A percentile compares a stretch with the other conserved stretches of the same genome.
Evolutionary conservation across 345 rosid genomes (phyloP).

Genomic region (Triadica sebifera): DNA sequence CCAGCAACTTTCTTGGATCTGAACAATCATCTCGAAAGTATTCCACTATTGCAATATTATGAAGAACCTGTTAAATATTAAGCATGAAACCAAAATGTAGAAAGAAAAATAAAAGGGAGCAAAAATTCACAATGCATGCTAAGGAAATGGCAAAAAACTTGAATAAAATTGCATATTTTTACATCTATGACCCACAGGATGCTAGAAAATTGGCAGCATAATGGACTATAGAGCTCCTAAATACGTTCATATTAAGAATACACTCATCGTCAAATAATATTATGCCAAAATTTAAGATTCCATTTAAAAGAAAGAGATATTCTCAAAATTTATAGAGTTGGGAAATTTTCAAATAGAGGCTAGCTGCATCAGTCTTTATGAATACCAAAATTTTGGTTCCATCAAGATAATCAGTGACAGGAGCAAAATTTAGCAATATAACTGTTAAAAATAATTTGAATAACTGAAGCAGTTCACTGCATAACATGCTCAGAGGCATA

Average conservation of each 20-base stretch:
- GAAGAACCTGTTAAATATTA: constrained; percentile 57
- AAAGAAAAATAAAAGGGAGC: not conserved
- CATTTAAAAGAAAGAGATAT: not conserved
- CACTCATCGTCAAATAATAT: not conserved
- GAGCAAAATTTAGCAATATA: not conserved
- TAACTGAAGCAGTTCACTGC: not conserved
- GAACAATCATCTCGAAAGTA: constrained; percentile 71
- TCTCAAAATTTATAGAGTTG: not conserved
- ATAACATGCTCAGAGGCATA: not conserved
- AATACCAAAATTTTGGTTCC: not conserved
- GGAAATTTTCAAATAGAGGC: not conserved
- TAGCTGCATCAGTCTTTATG: too few relatives aligned
- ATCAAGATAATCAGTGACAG: not conserved
- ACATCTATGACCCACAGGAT: not conserved
- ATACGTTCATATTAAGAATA: not conserved
- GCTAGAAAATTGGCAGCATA: too few relatives aligned
- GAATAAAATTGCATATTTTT: not conserved
- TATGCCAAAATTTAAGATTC: not conserved
- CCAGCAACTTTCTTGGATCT: constrained; percentile 68
- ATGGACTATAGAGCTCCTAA: not conserved
- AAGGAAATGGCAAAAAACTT: not conserved
- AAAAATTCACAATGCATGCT: not conserved
- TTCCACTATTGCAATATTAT: constrained; percentile 84
- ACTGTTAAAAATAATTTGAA: not conserved
- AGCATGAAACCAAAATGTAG: constrained; percentile 21